These are phyloP conservation scores for Ceratobasidium sp. DNA, from an alignment of 1,284 basidiomycete species.

Conservation along the genomic window DNA sequence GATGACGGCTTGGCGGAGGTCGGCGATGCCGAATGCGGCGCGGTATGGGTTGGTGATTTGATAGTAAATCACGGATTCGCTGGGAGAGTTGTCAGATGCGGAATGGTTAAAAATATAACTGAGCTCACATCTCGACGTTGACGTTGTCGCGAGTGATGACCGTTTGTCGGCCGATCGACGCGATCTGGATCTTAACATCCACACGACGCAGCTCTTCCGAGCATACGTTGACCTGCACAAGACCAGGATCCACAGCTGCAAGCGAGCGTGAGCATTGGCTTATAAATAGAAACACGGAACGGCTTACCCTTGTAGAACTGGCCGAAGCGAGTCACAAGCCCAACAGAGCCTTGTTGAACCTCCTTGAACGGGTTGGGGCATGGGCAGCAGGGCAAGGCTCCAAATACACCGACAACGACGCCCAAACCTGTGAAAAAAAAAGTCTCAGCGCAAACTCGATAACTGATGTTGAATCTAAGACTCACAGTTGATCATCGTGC, in stretches of 20 bases:
- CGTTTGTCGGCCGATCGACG: slow-evolving; percentile 65
- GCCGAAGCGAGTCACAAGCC: slow-evolving; percentile 90
- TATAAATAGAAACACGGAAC: slow-evolving; percentile 13
- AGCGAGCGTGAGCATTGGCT: background rate
- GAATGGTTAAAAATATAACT: background rate
- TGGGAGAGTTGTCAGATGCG: background rate
- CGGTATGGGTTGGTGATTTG: slow-evolving; percentile 78
- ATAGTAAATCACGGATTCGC: slow-evolving; percentile 89
- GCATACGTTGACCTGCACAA: slow-evolving; percentile 93
- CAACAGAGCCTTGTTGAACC: slow-evolving; percentile 87
- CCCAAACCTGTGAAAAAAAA: slow-evolving; percentile 58
- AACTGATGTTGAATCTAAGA: slow-evolving; percentile 46
- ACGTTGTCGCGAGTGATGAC: slow-evolving; percentile 80
- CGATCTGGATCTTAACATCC: slow-evolving; percentile 95
- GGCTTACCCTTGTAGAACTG: slow-evolving; percentile 81
- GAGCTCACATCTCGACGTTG: slow-evolving; percentile 77
- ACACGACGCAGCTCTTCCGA: slow-evolving; percentile 85
- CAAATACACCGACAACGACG: slow-evolving; percentile 67
- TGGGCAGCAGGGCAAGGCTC: slow-evolving; percentile 64
- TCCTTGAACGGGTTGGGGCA: slow-evolving; percentile 65
- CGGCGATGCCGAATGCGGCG: slow-evolving; percentile 90
- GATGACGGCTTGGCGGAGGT: slow-evolving; percentile 86
- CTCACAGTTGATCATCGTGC: slow-evolving; percentile 74
- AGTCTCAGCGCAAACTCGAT: background rate
- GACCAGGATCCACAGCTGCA: slow-evolving; percentile 86